Conservation (phyloP, 257 asterid genomes). For the Cordia subcordata region DNA sequence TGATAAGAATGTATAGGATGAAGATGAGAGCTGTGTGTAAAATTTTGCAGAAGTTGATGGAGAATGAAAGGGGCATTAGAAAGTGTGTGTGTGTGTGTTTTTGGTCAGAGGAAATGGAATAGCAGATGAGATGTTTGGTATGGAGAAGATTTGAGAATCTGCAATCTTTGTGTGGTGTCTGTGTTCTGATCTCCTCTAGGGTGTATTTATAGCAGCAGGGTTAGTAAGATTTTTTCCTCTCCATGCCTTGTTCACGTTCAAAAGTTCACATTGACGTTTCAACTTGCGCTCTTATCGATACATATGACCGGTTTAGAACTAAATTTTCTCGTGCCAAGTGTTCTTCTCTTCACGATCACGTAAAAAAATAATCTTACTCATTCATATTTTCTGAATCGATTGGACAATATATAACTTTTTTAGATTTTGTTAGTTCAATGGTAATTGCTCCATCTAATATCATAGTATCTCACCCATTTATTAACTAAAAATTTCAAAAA, state of each 20-base stretch:
- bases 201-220: slow-evolving; percentile 51
- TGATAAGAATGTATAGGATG: background rate
- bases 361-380: too few relatives aligned
- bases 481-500: too few relatives aligned
- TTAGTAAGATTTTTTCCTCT: slow-evolving; percentile 6
- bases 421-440: too few relatives aligned
- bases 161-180: too few relatives aligned
- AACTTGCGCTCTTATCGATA: too few relatives aligned
- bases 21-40: slow-evolving; percentile 1
- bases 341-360: too few relatives aligned
- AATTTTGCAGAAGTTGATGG: slow-evolving; percentile 12
- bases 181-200: slow-evolving; percentile 9
- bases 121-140: slow-evolving; percentile 15
- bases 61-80: slow-evolving; percentile 1
- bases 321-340: too few relatives aligned
- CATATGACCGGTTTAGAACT: too few relatives aligned
- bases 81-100: background rate
- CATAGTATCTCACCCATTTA: too few relatives aligned
- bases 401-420: too few relatives aligned
- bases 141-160: background rate
- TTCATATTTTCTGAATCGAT: too few relatives aligned
- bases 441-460: too few relatives aligned
- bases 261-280: slow-evolving; percentile 37
- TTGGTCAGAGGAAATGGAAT: slow-evolving; percentile 3
- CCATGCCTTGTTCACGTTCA: background rate